Base-by-base conservation (phyloP, 192 early-diverging fungal genomes). In the Backusella australiensis region DNA sequence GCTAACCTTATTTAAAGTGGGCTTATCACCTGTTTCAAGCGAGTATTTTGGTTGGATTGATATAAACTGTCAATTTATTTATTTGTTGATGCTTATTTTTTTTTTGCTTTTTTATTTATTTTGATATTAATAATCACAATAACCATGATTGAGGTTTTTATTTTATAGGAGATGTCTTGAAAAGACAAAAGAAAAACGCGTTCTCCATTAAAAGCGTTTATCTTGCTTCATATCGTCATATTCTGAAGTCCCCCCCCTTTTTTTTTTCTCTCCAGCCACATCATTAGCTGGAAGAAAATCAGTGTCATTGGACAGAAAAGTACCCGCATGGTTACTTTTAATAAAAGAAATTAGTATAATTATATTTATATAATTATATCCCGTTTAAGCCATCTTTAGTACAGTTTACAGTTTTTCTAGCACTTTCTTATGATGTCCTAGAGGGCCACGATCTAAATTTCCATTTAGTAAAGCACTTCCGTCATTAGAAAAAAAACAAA, bases 21-120 rank as follows among this genome's bases (percentile, higher is more conserved):
- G 81, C 66, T 69, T 90, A 34, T 73, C 89, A n/a, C 87, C 89
- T 14, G 86, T 85, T 41, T 87, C 84, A 17, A 80, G 84, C 70
- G 82, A 88, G 0, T 78, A 83, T 52, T 88, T 87, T 75, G 82
- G 79, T 35, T 88, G 87, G 84, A 52, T 73, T 56, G 81, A 84
- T 34, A 86, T 26, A 65, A 19, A 44, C 26, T 35, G 44, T 21
- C 29, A 14, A 17, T 34, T 32, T 42, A 15, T 23, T 34, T 63
- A 9, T 29, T n/a, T n/a, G 9, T 35, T 21, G 29, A 26, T 9
- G 6, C 8, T 63, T 34, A 29, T 34, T 38, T n/a, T 59, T 23
- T n/a, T 23, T 52, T 36, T 73, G 17, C 59, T 34, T 21, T n/a
- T 59, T 23, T n/a, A 36, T 52, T 36, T 73, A 32, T 59, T 34